Base-by-base conservation (phyloP, 345 rosid genomes). In the Boechera stricta region DNA sequence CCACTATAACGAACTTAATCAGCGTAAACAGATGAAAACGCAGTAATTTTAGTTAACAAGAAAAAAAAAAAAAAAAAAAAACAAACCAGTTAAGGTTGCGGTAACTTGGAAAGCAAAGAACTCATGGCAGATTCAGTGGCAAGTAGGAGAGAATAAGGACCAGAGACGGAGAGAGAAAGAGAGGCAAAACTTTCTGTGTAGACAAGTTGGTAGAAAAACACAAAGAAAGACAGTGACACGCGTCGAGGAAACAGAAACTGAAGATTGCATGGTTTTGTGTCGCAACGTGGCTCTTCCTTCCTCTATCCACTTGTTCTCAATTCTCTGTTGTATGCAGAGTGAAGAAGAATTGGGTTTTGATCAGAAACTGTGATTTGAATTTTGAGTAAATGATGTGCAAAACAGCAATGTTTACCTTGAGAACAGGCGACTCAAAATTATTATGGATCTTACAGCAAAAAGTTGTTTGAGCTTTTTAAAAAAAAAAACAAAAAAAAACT, bases 191-290 rank as follows among this genome's bases (percentile, higher is more conserved):
- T 24, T 52, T 10, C 12, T 61, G 2, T 32, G 24, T 18, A 52
- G 65, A 63, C 75, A 69, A 54, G 15, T 10, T 44, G 49, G 51
- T 21, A 69, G 65, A 54, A 70, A 33, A 62, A 7, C 65, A 77
- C 64, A 77, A 69, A 62, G 42, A 54, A 62, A 61, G 57, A 62
- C 32, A 70, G 53, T 28, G 64, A 57, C 68, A 78, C 77, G 73
- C 39, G 81, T 77, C 26, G 48, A 31, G 31, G 26, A 29, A 13
- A 21, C 28, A 60, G 42, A 41, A 31, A 49, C 68, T 38, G 55
- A 54, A 39, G 18, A 28, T 65, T 78, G 81, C 81, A 77, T 77
- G 81, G 62, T 28, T 70, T 63, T 77, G 57, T 47, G 67, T 48
- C 54, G 62, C 21, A 41, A 78, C 81, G 81, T 78, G 81, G 35